A percentile compares a stretch with the other conserved stretches of the same genome.
Evolutionary conservation across 2,329 filamentous ascomycete species (phyloP).

Genomic region (Davidsoniella eucalypti): DNA sequence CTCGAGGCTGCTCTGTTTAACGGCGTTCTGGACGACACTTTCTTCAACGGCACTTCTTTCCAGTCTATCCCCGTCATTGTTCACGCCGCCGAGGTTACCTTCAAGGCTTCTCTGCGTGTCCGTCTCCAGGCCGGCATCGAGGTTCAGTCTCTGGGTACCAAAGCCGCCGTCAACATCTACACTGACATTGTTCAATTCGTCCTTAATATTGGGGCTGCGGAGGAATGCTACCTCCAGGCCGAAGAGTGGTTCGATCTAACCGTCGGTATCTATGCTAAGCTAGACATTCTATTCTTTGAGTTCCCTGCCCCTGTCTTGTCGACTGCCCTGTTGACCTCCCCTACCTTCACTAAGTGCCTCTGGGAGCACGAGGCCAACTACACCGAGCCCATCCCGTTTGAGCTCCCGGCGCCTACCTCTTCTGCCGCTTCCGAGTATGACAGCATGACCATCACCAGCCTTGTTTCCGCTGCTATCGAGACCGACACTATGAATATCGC

Average conservation of each 20-base stretch:
- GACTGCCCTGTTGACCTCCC: slow-evolving; percentile 23
- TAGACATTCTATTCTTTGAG: slow-evolving; percentile 23
- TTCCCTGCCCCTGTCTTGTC: slow-evolving; percentile 26
- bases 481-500: background rate
- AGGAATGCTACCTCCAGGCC: slow-evolving; percentile 21
- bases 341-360: slow-evolving; percentile 23
- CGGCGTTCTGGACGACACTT: slow-evolving; percentile 28
- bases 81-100: slow-evolving; percentile 27
- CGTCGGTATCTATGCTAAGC: slow-evolving; percentile 23
- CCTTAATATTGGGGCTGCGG: slow-evolving; percentile 23
- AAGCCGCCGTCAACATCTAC: slow-evolving; percentile 29
- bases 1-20: slow-evolving; percentile 26
- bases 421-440: too few species aligned
- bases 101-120: slow-evolving; percentile 34
- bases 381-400: too few species aligned
- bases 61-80: slow-evolving; percentile 31
- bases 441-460: too few species aligned
- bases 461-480: background rate
- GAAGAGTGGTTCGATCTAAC: slow-evolving; percentile 25
- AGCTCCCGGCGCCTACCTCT: too few species aligned
- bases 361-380: slow-evolving; percentile 7
- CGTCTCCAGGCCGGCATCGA: slow-evolving; percentile 29
- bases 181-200: slow-evolving; percentile 39
- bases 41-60: slow-evolving; percentile 28
- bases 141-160: slow-evolving; percentile 24